A percentile compares a stretch with the other conserved stretches of the same genome.
Evolutionary conservation across 768 basidiomycete genomes (phyloP).

Genomic region (Mycena kentingensis): DNA sequence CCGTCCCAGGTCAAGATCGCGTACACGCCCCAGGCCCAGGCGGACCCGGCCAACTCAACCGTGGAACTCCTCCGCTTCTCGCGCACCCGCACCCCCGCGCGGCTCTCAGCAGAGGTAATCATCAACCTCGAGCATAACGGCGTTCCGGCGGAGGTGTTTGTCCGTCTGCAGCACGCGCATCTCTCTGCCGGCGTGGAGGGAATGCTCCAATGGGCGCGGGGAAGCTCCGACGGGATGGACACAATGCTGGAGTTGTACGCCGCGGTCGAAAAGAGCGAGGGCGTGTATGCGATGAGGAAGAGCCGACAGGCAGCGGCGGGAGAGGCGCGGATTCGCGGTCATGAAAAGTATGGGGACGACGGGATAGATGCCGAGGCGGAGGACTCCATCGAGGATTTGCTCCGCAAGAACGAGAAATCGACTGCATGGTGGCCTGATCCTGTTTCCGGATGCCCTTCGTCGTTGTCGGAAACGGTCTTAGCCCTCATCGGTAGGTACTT

Average conservation of each 20-base stretch:
- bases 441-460: conserved; percentile 45
- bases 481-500: conserved; percentile 30
- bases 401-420: conserved; percentile 31
- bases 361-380: conserved; percentile 26
- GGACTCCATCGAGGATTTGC: conserved; percentile 18
- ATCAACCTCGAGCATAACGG: conserved; percentile 50
- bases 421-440: conserved; percentile 50
- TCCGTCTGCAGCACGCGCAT: conserved; percentile 25
- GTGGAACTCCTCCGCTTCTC: conserved; percentile 45
- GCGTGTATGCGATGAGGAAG: conserved; percentile 23
- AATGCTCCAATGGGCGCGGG: conserved; percentile 33
- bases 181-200: conserved; percentile 28
- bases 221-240: conserved; percentile 19
- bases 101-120: conserved; percentile 45
- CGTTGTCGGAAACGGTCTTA: conserved; percentile 46
- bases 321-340: conserved; percentile 27
- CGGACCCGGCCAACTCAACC: conserved; percentile 34
- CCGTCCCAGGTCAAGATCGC: conserved; percentile 38
- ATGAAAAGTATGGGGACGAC: conserved; percentile 20
- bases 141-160: conserved; percentile 36
- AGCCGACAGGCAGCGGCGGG: conserved; percentile 24
- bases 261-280: conserved; percentile 24
- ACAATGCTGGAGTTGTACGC: conserved; percentile 19
- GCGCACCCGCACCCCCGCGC: conserved; percentile 35
- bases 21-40: conserved; percentile 22